These are phyloP conservation scores for Cyclaneusma minus DNA, from an alignment of 2,329 filamentous ascomycete species.

Conservation along the genomic window DNA sequence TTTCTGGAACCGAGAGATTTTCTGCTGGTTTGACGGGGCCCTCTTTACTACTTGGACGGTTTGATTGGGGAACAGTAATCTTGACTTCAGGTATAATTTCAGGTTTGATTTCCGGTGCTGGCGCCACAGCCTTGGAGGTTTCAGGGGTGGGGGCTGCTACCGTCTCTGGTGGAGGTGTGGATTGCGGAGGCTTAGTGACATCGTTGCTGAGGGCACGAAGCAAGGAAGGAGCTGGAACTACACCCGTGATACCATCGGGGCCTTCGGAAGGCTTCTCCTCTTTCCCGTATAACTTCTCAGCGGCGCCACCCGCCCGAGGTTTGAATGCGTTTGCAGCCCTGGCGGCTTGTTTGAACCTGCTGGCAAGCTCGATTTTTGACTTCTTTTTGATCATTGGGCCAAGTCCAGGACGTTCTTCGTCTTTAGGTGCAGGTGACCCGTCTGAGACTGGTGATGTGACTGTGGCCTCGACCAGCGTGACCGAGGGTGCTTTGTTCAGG, in stretches of 20 bases:
- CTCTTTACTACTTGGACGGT: slow-evolving; percentile 25
- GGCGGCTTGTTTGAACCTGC: slow-evolving; percentile 55
- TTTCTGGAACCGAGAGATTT: slow-evolving; percentile 17
- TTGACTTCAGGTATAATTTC: slow-evolving; percentile 41
- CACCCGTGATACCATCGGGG: slow-evolving; percentile 78
- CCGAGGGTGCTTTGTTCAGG: too few species aligned
- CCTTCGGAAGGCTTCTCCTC: slow-evolving; percentile 45
- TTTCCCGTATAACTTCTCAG: slow-evolving; percentile 49
- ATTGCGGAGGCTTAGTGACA: slow-evolving; percentile 17
- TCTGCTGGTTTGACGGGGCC: slow-evolving; percentile 17
- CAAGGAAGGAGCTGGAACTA: slow-evolving; percentile 62
- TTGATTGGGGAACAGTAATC: slow-evolving; percentile 32
- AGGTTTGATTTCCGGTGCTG: slow-evolving; percentile 12
- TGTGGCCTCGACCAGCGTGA: too few species aligned
- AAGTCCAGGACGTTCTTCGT: slow-evolving; percentile 55
- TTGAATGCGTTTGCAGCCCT: slow-evolving; percentile 52
- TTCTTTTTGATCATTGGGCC: slow-evolving; percentile 85
- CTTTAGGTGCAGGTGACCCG: slow-evolving; percentile 9
- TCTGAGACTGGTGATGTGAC: slow-evolving; percentile 4
- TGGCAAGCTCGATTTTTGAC: slow-evolving; percentile 58
- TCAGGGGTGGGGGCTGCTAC: slow-evolving; percentile 15
- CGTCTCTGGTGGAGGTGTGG: slow-evolving; percentile 10
- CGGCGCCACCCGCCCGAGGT: slow-evolving; percentile 74
- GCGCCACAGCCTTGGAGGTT: slow-evolving; percentile 4
- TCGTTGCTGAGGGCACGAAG: slow-evolving; percentile 25